Base-by-base conservation (phyloP, 2,329 filamentous ascomycete species). In the Fusarium sp. region DNA sequence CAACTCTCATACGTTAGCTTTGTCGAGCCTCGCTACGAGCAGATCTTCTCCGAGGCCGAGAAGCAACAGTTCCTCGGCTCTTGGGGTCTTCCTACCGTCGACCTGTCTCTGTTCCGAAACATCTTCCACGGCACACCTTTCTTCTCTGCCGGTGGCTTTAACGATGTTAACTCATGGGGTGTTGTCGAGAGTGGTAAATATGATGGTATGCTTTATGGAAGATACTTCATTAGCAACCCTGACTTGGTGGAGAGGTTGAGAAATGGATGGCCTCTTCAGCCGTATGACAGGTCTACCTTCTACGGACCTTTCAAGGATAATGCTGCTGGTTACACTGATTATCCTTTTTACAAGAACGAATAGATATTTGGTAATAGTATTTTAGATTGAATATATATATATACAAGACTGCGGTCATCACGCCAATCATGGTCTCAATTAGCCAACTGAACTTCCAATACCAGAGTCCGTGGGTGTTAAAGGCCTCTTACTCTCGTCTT, bases 101-200 rank as follows among this genome's bases (percentile, higher is more conserved):
- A 83, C 44, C 78, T 88, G 3, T 79, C 79, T 10, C 58, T 77
- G 4, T 86, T 88, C 71, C 82, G 85, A 21, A 68, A 80, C 13
- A 88, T 88, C 62, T 84, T 87, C 53, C 82, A 81, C 4, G 76
- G 79, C 8, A 85, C 85, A 0, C 86, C 85, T 0, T 86, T 89
- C 76, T 82, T 89, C 65, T 83, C 85, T 0, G 86, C 84, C 0
- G 86, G 86, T 8, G 86, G 86, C 0, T 89, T 84, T 76, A 79
- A 84, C 53, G 80, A 86, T 43, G 79, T 78, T 39, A 88, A 86
- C 65, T 81, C 80, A 0, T 84, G 81, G 79, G 84, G 82, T 3
- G 81, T 85, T 1, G 4, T 77, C 1, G 77, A 78, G 42, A 71
- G 87, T 3, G 81, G 80, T 4, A 79, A 75, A 26, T 84, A 84